These are phyloP conservation scores for Amanita polypyramis DNA, from an alignment of 768 basidiomycete genomes.

Conservation along the genomic window DNA sequence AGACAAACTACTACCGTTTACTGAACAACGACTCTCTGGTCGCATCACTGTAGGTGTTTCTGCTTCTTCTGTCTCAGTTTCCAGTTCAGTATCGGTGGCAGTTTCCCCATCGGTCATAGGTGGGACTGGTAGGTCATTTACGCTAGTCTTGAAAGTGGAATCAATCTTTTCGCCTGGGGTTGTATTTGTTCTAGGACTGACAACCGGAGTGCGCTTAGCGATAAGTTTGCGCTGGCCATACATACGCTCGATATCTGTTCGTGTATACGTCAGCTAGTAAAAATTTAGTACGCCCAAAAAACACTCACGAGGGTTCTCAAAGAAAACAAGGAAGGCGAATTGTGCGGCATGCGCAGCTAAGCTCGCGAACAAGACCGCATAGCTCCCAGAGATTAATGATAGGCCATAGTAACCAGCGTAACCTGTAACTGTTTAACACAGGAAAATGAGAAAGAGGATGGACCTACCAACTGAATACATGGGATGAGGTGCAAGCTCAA, in stretches of 20 bases:
- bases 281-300: neutral
- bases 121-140: conserved; percentile 39
- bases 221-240: conserved; percentile 91
- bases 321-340: conserved; percentile 90
- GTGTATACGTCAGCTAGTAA: neutral
- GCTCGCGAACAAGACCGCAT: conserved; percentile 85
- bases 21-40: neutral
- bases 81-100: conserved; percentile 60
- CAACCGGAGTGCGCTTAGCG: conserved; percentile 62
- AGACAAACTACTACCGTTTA: conserved; percentile 9
- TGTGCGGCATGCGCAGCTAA: conserved; percentile 93
- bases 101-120: conserved; percentile 63
- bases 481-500: conserved; percentile 86
- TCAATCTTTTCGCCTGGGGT: conserved; percentile 6
- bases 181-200: conserved; percentile 20
- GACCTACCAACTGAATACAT: conserved; percentile 82
- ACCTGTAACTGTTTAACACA: conserved; percentile 29
- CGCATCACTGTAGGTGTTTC: neutral
- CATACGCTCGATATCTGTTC: conserved; percentile 82
- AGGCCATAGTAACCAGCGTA: conserved; percentile 97
- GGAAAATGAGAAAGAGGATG: conserved; percentile 1
- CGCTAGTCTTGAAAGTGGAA: conserved; percentile 9
- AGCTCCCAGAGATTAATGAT: conserved; percentile 82
- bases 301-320: conserved; percentile 91
- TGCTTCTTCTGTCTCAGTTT: conserved; percentile 34